phyloP scores from a whole-genome alignment of 1,284 basidiomycete genomes.

The Golubevia sp. region DNA sequence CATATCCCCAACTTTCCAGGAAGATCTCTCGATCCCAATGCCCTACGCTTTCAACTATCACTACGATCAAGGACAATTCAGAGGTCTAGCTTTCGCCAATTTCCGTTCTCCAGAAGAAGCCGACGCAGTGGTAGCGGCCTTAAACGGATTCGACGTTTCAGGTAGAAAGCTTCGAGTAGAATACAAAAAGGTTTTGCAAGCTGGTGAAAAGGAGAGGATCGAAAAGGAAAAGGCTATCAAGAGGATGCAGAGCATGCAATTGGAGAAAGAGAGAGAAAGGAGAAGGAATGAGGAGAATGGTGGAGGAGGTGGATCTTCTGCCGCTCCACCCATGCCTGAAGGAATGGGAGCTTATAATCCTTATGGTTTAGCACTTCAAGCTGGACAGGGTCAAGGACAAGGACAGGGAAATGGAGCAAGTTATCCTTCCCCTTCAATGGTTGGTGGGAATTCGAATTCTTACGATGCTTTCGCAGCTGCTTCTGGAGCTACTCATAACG shows the following conservation, averaged over 20 bases:
- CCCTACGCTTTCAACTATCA: slow-evolving; percentile 94
- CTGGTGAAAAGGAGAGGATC: slow-evolving; percentile 98
- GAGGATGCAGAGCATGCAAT: slow-evolving; percentile 74
- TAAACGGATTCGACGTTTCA: slow-evolving; percentile 88
- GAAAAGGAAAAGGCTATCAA: slow-evolving; percentile 98
- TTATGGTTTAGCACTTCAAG: too few species aligned
- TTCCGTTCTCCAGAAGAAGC: slow-evolving; percentile 90
- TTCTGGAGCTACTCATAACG: background rate
- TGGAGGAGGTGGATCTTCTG: background rate
- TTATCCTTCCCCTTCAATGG: too few species aligned
- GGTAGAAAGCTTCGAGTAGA: slow-evolving; percentile 98
- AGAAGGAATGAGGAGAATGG: slow-evolving; percentile 40
- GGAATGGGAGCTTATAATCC: too few species aligned
- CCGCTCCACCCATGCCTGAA: too few species aligned
- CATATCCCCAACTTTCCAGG: slow-evolving; percentile 64
- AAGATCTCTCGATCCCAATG: slow-evolving; percentile 88
- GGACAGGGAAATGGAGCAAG: too few species aligned
- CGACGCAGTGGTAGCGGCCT: slow-evolving; percentile 89
- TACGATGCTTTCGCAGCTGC: slow-evolving; percentile 3
- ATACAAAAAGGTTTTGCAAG: slow-evolving; percentile 98
- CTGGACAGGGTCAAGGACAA: too few species aligned
- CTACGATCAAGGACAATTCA: slow-evolving; percentile 68
- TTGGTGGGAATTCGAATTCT: background rate
- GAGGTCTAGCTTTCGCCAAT: slow-evolving; percentile 97
- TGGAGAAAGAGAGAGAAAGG: slow-evolving; percentile 41